Evolutionary conservation across 176 grass and related monocot species (phyloP).

Genomic region (Carex myosuroides): DNA sequence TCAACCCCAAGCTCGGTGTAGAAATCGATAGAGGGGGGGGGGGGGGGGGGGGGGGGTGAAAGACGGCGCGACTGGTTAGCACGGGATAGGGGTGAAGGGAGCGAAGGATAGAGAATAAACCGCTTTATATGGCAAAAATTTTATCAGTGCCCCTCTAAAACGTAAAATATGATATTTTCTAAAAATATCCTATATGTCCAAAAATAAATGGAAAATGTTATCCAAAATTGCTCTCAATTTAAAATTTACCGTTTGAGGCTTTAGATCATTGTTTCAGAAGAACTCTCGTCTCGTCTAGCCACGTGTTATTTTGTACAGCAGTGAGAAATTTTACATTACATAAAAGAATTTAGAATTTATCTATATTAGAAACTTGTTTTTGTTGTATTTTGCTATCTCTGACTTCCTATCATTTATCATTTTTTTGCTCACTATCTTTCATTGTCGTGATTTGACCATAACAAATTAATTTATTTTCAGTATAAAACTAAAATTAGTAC

Average conservation of each 20-base stretch:
- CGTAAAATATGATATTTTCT: background rate
- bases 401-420: too few species aligned
- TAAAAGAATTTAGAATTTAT: background rate
- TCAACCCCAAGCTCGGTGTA: background rate
- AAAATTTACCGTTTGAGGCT: background rate
- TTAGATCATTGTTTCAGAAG: background rate
- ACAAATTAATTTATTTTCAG: too few species aligned
- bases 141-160: background rate
- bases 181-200: background rate
- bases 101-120: background rate
- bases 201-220: background rate
- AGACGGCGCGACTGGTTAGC: conserved; percentile 16
- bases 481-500: too few species aligned
- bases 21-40: background rate
- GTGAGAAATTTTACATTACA: background rate
- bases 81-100: background rate
- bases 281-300: background rate
- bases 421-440: too few species aligned
- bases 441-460: too few species aligned
- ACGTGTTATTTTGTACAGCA: background rate
- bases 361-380: background rate
- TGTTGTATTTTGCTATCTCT: too few species aligned
- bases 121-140: background rate
- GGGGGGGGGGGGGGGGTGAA: background rate
- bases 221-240: background rate